Conservation (phyloP, 768 basidiomycete genomes). For the Chiua virens region DNA sequence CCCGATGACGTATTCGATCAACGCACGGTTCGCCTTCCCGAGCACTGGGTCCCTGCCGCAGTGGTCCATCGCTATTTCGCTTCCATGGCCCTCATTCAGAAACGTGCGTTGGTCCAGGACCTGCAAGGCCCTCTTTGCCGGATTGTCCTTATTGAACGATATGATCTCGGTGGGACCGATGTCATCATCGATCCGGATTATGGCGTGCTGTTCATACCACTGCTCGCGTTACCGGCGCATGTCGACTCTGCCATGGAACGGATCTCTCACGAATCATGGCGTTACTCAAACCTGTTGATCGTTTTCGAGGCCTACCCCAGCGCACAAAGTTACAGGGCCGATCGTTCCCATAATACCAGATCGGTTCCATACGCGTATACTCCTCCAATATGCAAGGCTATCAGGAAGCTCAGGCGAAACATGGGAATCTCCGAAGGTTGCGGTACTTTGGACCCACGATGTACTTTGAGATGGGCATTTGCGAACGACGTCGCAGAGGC, state of each 20-base stretch:
- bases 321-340: slow-evolving; percentile 34
- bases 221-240: slow-evolving; percentile 49
- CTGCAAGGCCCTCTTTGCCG: slow-evolving; percentile 45
- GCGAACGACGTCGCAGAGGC: slow-evolving; percentile 59
- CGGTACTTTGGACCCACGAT: slow-evolving; percentile 44
- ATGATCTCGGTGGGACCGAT: slow-evolving; percentile 57
- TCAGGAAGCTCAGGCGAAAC: slow-evolving; percentile 66
- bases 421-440: slow-evolving; percentile 62
- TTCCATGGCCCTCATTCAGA: slow-evolving; percentile 68
- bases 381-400: slow-evolving; percentile 64
- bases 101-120: slow-evolving; percentile 54
- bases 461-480: slow-evolving; percentile 57
- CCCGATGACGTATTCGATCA: slow-evolving; percentile 43
- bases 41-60: slow-evolving; percentile 29
- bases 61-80: slow-evolving; percentile 63
- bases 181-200: slow-evolving; percentile 66
- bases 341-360: slow-evolving; percentile 7
- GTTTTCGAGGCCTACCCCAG: slow-evolving; percentile 69
- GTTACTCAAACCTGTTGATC: slow-evolving; percentile 52
- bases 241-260: slow-evolving; percentile 43
- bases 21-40: slow-evolving; percentile 47
- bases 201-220: slow-evolving; percentile 50
- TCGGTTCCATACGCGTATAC: slow-evolving; percentile 49
- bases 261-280: slow-evolving; percentile 62
- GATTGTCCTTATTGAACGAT: slow-evolving; percentile 66